Percentiles rank a stretch among this genome's conserved stretches.
These are phyloP conservation scores for Colletotrichum sp. DNA, from an alignment of 2,329 filamentous ascomycete species.

Conservation along the genomic window DNA sequence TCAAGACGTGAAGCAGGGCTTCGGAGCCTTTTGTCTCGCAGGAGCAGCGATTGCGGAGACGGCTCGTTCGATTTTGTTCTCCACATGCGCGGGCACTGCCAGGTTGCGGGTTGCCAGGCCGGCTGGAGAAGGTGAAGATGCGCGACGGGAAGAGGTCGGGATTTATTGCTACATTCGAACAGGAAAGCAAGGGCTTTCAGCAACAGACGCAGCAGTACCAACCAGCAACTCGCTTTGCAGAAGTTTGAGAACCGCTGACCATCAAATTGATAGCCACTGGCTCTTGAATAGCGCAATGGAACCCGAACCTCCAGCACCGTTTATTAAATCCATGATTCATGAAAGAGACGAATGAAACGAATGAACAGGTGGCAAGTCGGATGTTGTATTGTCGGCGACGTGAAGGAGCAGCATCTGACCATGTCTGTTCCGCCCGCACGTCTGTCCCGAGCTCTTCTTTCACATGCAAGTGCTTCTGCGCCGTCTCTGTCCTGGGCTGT, in stretches of 20 bases:
- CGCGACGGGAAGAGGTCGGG: neutral
- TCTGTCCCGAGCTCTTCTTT: neutral
- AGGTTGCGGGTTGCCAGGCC: neutral
- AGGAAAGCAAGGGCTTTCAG: neutral
- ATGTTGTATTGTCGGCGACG: neutral
- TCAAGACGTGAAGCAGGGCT: neutral
- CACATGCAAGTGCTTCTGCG: conserved; percentile 9
- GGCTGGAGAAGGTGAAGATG: neutral
- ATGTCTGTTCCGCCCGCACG: neutral
- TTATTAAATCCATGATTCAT: conserved; percentile 13
- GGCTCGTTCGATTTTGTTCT: neutral
- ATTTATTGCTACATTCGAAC: conserved; percentile 19
- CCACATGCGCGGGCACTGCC: neutral
- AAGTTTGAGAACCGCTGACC: neutral
- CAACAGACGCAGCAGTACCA: neutral
- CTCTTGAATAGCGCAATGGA: neutral
- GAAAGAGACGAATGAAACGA: conserved; percentile 7
- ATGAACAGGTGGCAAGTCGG: neutral
- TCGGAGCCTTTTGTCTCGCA: neutral
- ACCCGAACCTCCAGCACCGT: neutral
- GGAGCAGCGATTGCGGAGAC: neutral
- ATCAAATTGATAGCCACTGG: neutral
- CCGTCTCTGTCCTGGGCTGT: neutral
- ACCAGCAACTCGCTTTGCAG: neutral
- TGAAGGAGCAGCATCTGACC: neutral